Evolutionary conservation across 1,284 basidiomycete species (phyloP), one percentile per base, ranked within the genome.

Genomic region (Moesziomyces globuligerus): DNA sequence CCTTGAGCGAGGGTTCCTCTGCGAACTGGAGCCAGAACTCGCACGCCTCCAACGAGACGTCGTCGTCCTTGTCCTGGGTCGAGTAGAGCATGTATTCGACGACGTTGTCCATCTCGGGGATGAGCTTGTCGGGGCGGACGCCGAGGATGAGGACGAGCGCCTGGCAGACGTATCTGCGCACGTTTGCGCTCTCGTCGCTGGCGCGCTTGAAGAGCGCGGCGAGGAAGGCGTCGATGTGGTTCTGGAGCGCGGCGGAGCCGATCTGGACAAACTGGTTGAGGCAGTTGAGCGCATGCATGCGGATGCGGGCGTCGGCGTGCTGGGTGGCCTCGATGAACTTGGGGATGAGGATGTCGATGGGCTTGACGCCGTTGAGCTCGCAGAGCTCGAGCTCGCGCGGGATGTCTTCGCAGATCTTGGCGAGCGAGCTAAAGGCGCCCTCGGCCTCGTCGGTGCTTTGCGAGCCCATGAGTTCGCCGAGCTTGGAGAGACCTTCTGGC

Each of bases 1-100:
- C 88, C 17, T 89, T 89, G 24, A 98, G 87, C 47, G 92, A 90
- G 15, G 89, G 89, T 79, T 98, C 93, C 83, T 99, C 96, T 17
- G 96, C 94, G 80, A 99, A 98, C 1, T 95, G 97, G 68, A 99
- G 87, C 96, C 96, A 98, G 84, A 99, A 98, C 86, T 99, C 96
- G 87, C 94, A 97, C 13, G 96, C 96, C 85, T 96, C 93, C 44
- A 84, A 72, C 23, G 79, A 78, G 29, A 81, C 79, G 41, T 82
- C 80, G 44, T 81, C 78, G 83, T 98, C 92, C 84, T 91, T 90
- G 86, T 98, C 95, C 83, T 94, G 93, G 10, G 93, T 98, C 34
- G 93, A 97, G 85, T 94, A 98, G 37, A 98, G 87, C 92, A 99
- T 98, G 85, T 97, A 99, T 82, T 97, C 93, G 38, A 96, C 94